Evolutionary conservation across 768 basidiomycete genomes (phyloP), one percentile per base, ranked within the genome.

Genomic region (Xanthoconium purpureum): DNA sequence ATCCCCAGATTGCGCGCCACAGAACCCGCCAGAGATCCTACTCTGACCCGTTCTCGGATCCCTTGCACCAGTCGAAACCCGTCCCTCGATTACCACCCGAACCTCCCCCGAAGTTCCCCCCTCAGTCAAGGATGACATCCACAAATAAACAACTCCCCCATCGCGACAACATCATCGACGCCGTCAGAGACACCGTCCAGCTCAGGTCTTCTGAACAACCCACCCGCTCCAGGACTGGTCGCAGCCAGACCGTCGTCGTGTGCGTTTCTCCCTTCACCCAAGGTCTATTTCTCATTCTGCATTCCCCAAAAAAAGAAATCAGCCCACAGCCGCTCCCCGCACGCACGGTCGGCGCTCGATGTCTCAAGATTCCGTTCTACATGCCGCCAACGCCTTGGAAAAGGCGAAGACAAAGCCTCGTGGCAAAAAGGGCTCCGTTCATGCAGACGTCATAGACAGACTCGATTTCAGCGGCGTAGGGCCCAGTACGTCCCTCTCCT

Each of bases 391-490:
- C 40, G 66, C 66, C 54, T 70, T 76, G 44, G 80, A 80, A 58
- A 82, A 79, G 66, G 66, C 71, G 51, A 82, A 77, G 62, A 58
- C 60, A 65, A 85, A 82, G 67, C 66, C 77, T 56, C 77, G 79
- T 66, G 60, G 75, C 62, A 83, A 81, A 82, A 92, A 91, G 74
- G 84, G 84, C 55, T 91, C 88, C 20, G 78, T 82, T 57, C 89
- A 94, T 68, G 90, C 90, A 61, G 91, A 94, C 77, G 85, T 91
- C 64, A 94, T 94, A 73, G 91, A 94, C 78, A 83, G 88, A 62
- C 84, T 94, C 56, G 91, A 94, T 74, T 89, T 84, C 57, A 88
- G 88, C 17, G 87, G 91, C 64, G 88, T 91, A 40, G 91, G 90
- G 10, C 83, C 88, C 54, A 90, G 91, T 92, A 67, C 61, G 90